A percentile compares a stretch with the other conserved stretches of the same genome.
phyloP scores from a whole-genome alignment of 495 filamentous ascomycete species.

The Neurospora africana region DNA sequence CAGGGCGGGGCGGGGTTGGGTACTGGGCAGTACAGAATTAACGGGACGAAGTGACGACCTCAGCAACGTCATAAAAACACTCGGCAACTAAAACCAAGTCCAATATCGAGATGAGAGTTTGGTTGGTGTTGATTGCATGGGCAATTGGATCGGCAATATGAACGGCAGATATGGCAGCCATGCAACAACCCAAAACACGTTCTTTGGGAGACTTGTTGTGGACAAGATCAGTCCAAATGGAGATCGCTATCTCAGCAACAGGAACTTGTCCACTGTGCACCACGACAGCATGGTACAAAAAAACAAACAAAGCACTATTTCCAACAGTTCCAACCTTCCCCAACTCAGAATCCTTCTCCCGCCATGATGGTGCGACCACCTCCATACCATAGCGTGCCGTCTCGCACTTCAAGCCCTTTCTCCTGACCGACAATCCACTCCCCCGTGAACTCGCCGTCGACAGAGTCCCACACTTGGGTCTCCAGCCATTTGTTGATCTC shows the following conservation, averaged over 20 bases:
- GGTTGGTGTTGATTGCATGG: neutral
- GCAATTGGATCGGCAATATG: neutral
- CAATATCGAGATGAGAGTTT: neutral
- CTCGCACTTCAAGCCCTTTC: constrained; percentile 57
- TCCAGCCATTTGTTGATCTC: constrained; percentile 63
- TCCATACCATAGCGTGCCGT: constrained; percentile 75
- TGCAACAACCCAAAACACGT: neutral
- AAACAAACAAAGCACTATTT: neutral
- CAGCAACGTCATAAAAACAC: neutral
- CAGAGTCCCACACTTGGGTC: constrained; percentile 53
- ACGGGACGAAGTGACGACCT: neutral
- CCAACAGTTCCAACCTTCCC: neutral
- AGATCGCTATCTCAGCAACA: neutral
- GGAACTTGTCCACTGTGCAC: neutral
- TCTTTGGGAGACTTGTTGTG: neutral
- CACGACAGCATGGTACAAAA: neutral
- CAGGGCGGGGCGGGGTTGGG: too few relatives aligned
- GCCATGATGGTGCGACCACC: constrained; percentile 52
- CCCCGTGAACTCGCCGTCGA: constrained; percentile 28
- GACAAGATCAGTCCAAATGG: neutral
- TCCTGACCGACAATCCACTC: constrained; percentile 73
- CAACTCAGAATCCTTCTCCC: constrained; percentile 49
- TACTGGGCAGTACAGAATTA: neutral
- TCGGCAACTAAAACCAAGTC: neutral
- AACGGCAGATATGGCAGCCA: neutral